Percentiles rank a stretch among this genome's conserved stretches.
Conservation (phyloP, 768 basidiomycete species). For the Suillus sp. region DNA sequence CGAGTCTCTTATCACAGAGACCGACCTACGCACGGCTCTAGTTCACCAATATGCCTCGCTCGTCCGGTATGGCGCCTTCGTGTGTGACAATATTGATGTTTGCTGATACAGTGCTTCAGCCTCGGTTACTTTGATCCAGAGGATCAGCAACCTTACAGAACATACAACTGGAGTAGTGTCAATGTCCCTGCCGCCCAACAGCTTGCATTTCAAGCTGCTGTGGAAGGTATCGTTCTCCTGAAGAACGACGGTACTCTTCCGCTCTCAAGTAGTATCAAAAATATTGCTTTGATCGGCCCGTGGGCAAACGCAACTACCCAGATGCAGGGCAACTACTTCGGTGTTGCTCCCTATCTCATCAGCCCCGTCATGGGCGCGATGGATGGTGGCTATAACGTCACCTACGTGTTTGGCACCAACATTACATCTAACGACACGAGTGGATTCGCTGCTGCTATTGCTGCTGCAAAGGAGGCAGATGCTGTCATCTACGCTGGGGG, state of each 20-base stretch:
- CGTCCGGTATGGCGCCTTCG: constrained; percentile 42
- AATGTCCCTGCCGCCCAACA: constrained; percentile 48
- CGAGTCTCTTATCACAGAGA: constrained; percentile 47
- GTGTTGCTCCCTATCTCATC: constrained; percentile 55
- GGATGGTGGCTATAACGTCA: constrained; percentile 48
- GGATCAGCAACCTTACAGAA: constrained; percentile 50
- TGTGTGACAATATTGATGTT: no score
- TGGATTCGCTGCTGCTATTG: constrained; percentile 54
- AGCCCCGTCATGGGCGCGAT: constrained; percentile 53
- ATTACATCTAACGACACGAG: constrained; percentile 41
- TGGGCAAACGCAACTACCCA: constrained; percentile 56
- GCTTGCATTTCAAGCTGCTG: constrained; percentile 52
- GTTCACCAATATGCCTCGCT: constrained; percentile 54
- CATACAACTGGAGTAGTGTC: constrained; percentile 50
- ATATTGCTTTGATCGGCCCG: constrained; percentile 60
- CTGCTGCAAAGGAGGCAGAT: constrained; percentile 51
- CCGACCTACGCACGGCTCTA: constrained; percentile 45
- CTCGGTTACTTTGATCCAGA: constrained; percentile 61
- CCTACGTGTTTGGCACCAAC: constrained; percentile 45
- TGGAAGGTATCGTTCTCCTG: constrained; percentile 58
- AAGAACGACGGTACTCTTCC: constrained; percentile 68
- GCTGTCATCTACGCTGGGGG: constrained; percentile 56
- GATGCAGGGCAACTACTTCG: constrained; percentile 62
- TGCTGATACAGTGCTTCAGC: constrained; percentile 28
- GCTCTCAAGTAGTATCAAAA: constrained; percentile 45